Evolutionary conservation across 208 protist genomes (phyloP), one percentile per base, ranked within the genome.

Genomic region (Jaenimonas drosophilae): DNA sequence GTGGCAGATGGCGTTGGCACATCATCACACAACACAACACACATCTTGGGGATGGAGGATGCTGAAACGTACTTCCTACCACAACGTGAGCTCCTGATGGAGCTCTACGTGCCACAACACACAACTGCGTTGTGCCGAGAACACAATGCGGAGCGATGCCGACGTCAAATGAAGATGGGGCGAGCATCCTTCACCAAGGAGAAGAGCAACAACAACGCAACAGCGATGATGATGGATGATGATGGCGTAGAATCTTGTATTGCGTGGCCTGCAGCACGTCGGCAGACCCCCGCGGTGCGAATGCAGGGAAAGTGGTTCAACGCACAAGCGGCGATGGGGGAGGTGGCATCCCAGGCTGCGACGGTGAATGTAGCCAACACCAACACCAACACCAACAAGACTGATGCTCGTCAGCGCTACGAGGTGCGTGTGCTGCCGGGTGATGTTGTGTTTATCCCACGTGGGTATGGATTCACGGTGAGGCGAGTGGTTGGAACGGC

Each of bases 401-500:
- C n/a, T n/a, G n/a, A n/a, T 7, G 54, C 45, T 5, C 23, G 41
- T 23, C 36, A 48, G 4, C 49, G 56, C 19, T 80, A 84, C 49
- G 64, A 85, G 34, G 69, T 91, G 47, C 73, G 77, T 25, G 82
- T 72, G 17, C 41, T 91, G 36, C 82, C 82, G 14, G 82, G 82
- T 2, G 82, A 91, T 59, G 82, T 83, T 16, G 54, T 91, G 20
- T 91, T 71, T 61, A 66, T 91, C 16, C 82, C 82, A 2, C 64
- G 69, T 2, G 68, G 75, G 0, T 91, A 75, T 67, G 67, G 56
- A 25, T 81, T 79, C 32, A 29, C 44, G 19, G 64, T 85, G 27
- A 54, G 71, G 47, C 82, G 77, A 42, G 73, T 88, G 33, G 12
- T 77, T 29, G 76, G 76, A 23, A 62, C 59, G 0, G 72, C 72